These are phyloP conservation scores for Phytophthora hibernalis DNA, from an alignment of 352 stramenopile genomes.

Conservation along the genomic window DNA sequence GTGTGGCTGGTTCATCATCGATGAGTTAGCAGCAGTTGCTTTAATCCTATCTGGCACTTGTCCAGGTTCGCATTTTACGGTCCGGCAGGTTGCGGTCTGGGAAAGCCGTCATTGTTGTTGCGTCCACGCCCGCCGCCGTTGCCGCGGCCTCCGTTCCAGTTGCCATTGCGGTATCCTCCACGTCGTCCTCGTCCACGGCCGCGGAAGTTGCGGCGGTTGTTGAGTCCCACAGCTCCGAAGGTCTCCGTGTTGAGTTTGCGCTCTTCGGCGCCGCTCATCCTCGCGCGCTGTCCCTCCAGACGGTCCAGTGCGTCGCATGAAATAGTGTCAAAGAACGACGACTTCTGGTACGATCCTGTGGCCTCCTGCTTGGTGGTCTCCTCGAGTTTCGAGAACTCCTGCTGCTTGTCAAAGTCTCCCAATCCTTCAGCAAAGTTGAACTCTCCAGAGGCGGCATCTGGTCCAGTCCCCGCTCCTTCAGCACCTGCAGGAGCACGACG, in stretches of 20 bases:
- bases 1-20: constrained; percentile 22
- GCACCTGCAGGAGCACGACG: constrained; percentile 55
- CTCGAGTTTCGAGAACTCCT: constrained; percentile 80
- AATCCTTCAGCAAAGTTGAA: constrained; percentile 80
- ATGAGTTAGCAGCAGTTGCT: constrained; percentile 17
- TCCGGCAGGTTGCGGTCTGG: constrained; percentile 30
- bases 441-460: constrained; percentile 48
- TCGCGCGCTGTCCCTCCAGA: constrained; percentile 70
- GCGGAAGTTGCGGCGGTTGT: constrained; percentile 85
- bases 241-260: constrained; percentile 91
- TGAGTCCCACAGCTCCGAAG: constrained; percentile 86
- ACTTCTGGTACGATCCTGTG: constrained; percentile 87
- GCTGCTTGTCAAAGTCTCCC: constrained; percentile 80
- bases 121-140: constrained; percentile 36
- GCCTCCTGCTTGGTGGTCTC: constrained; percentile 41
- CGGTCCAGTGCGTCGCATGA: constrained; percentile 89
- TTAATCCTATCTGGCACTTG: constrained; percentile 27
- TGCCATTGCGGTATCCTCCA: constrained; percentile 44
- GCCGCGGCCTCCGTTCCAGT: constrained; percentile 43
- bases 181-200: constrained; percentile 58
- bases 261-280: constrained; percentile 79
- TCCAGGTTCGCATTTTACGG: constrained; percentile 15
- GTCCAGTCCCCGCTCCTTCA: constrained; percentile 13
- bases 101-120: constrained; percentile 29
- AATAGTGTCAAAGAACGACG: constrained; percentile 92